These are phyloP conservation scores for Aspergillus melleus DNA, from an alignment of 2,329 filamentous ascomycete genomes.

Conservation along the genomic window DNA sequence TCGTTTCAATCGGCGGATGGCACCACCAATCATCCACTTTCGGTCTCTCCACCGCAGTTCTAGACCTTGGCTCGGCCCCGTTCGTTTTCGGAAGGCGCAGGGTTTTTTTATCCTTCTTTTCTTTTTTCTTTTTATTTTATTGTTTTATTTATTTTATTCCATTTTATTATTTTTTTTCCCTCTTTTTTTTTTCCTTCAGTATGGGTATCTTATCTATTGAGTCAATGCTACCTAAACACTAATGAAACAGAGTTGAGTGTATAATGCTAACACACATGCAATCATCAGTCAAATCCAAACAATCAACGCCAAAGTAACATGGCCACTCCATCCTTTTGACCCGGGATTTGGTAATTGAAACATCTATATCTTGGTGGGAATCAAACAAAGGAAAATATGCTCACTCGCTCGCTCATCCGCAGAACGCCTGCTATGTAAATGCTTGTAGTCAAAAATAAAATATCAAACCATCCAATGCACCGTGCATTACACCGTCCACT, in stretches of 20 bases:
- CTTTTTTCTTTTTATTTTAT: too few relatives aligned
- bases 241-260: background rate
- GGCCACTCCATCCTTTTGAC: background rate
- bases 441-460: constrained; percentile 11
- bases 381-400: constrained; percentile 13
- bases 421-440: constrained; percentile 22
- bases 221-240: background rate
- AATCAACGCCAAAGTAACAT: background rate
- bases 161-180: background rate
- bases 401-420: constrained; percentile 16
- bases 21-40: too few relatives aligned
- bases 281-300: background rate
- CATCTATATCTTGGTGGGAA: constrained; percentile 4
- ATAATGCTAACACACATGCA: background rate
- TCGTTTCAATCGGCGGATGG: too few relatives aligned
- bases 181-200: background rate
- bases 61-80: too few relatives aligned
- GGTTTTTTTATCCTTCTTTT: too few relatives aligned
- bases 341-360: background rate
- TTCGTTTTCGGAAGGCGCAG: too few relatives aligned
- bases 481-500: constrained; percentile 24
- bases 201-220: background rate
- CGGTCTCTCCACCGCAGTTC: too few relatives aligned
- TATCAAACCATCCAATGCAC: constrained; percentile 17
- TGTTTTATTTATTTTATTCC: too few relatives aligned